Base-by-base conservation (phyloP, 2,329 filamentous ascomycete species). In the Aciculosporium take region DNA sequence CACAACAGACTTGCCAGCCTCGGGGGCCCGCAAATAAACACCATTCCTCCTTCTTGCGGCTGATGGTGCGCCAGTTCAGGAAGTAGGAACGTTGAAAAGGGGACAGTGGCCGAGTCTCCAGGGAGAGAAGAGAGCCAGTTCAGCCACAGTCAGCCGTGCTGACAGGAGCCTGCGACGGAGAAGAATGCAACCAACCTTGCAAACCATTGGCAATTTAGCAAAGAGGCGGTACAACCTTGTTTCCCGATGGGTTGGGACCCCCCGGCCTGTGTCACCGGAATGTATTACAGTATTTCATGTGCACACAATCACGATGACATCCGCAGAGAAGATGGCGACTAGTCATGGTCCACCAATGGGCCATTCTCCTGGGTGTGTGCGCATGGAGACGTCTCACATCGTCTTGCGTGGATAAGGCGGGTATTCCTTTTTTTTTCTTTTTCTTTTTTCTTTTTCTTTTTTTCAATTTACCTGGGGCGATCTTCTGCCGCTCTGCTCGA, bases 31-130 rank as follows among this genome's bases (percentile, higher is more conserved):
- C n/a, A 37, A 37, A 32, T 27, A 37, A 17, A 38, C 32, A 23
- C n/a, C 21, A 18, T 9, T 24, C 39, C 32, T 23, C 39, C 17
- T 15, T 15, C 4, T 39, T 41, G 30, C 39, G 38, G 36, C 37
- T 40, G 41, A 44, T 40, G 37, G 37, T 33, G 36, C 39, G 31
- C 28, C 25, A 10, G 7, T 36, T 35, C 39, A 34, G 35, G 34
- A 37, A 37, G 35, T 40, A 37, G 33, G 39, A 36, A 45, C 5
- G 25, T 41, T 31, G 37, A 37, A 29, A 27, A 28, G 21, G 21
- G 34, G n/a, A 27, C 15, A 13, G 24, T n/a, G 24, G 25, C 20
- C 29, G 24, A 43, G 18, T 32, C 37, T 17, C 36, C 27, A 38
- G 31, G 24, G 29, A 40, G 24, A 41, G 27, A 34, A 10, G 17